Base-by-base conservation (phyloP, 441 rosid species). In the Populus hybrid region DNA sequence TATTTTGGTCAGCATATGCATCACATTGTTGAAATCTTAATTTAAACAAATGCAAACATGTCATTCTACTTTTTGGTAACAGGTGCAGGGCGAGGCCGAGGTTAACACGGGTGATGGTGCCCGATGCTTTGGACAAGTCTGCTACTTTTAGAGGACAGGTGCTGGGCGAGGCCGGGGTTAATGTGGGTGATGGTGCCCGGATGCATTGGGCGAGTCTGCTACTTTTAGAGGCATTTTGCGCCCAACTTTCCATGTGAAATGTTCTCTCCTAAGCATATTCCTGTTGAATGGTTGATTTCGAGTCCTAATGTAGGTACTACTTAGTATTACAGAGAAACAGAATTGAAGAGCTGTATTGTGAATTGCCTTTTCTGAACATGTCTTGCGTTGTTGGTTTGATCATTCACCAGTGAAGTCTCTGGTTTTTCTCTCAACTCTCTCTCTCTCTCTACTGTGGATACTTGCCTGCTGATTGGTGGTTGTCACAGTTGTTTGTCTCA, bases 71-170 rank as follows among this genome's bases (percentile, higher is more conserved):
- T 70, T 53, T 40, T 79, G 21, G 68, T 78, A 76, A 61, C 79
- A 89, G 92, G 89, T 77, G 90, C 87, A 76, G 88, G 91, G 36
- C 84, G 92, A 30, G 92, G 92, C 30, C 85, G 94, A 66, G 89
- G 88, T 46, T 91, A 77, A 85, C 72, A 16, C 12, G 50, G 36
- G 67, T 85, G 88, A 53, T 89, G 78, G 83, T 75, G 35, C 30
- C 64, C 23, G 3, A 12, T 73, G 2, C 53, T 38, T 4, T 59
- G 84, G 86, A 84, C 70, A 23, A 71, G 72, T 73, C 72, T 82
- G 89, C 86, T 78, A 67, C 50, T 85, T 86, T 86, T 82, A 32
- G 78, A 83, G 86, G 89, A 34, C 35, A 34, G 35, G 35, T 34
- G 89, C 87, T 74, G 87, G 91, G 35, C 84, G 92, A 28, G 92